A percentile compares a stretch with the other conserved stretches of the same genome.
phyloP scores from a whole-genome alignment of 345 rosid genomes.

The Rhodamnia argentea region DNA sequence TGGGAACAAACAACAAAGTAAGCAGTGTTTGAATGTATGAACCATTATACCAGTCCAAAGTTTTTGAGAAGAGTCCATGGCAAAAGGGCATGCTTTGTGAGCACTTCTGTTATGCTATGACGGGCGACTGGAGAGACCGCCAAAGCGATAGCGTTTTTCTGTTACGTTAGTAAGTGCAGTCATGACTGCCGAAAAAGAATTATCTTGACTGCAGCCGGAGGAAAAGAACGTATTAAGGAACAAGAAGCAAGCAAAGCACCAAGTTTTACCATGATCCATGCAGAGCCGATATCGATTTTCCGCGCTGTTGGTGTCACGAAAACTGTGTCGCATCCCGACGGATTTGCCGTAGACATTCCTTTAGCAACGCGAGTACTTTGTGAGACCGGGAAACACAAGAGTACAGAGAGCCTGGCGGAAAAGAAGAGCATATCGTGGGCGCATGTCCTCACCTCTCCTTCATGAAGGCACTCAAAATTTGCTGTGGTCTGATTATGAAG shows the following conservation, averaged over 20 bases:
- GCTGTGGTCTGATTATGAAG: constrained; percentile 19
- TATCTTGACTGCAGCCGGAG: not conserved
- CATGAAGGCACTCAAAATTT: constrained; percentile 60
- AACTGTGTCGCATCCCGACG: constrained; percentile 76
- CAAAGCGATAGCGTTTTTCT: constrained; percentile 66
- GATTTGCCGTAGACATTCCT: not conserved
- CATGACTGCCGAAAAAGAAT: not conserved
- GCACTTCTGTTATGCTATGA: constrained; percentile 46
- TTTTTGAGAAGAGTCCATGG: not conserved
- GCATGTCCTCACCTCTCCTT: constrained; percentile 47
- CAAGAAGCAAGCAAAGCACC: not conserved
- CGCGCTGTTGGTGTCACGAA: constrained; percentile 87
- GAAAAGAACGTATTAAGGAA: not conserved
- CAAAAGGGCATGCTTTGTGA: constrained; percentile 46
- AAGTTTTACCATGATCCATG: constrained; percentile 73
- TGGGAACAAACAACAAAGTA: not conserved
- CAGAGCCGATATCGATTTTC: constrained; percentile 70
- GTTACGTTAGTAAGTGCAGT: constrained; percentile 4
- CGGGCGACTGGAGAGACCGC: constrained; percentile 57
- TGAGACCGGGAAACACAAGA: not conserved
- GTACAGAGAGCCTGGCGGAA: not conserved
- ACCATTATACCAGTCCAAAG: not conserved
- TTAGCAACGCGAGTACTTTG: not conserved
- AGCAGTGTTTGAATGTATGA: not conserved
- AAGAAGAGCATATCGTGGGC: not conserved